phyloP scores from a whole-genome alignment of 768 basidiomycete genomes.

The Tulasnella sp. region DNA sequence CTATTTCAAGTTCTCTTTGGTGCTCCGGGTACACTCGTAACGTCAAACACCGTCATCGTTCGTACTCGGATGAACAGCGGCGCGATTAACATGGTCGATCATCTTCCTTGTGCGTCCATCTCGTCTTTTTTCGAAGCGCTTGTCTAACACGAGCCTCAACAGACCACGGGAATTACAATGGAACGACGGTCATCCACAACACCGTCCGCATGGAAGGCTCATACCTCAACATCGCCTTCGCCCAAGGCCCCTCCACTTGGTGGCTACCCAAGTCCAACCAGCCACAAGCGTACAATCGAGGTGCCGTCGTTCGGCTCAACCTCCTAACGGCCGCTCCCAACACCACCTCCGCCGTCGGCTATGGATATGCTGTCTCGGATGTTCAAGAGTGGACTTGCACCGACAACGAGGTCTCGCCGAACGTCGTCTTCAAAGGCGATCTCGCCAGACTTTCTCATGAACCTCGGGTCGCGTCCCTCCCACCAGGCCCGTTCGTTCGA shows the following conservation, averaged over 20 bases:
- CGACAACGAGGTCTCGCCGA: slow-evolving; percentile 17
- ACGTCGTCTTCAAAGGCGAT: slow-evolving; percentile 6
- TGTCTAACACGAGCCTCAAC: background rate
- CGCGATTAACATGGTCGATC: slow-evolving; percentile 21
- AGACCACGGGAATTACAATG: background rate
- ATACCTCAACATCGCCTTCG: slow-evolving; percentile 18
- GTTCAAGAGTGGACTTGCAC: slow-evolving; percentile 19
- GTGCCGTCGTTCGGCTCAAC: slow-evolving; percentile 18
- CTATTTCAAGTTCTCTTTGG: slow-evolving; percentile 14
- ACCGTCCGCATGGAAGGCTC: slow-evolving; percentile 18
- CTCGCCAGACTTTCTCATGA: background rate
- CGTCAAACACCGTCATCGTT: slow-evolving; percentile 19
- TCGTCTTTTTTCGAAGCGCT: background rate
- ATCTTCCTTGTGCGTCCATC: slow-evolving; percentile 14
- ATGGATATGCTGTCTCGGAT: slow-evolving; percentile 20
- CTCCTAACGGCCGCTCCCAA: slow-evolving; percentile 15
- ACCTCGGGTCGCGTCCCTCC: slow-evolving; percentile 6
- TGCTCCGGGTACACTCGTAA: slow-evolving; percentile 19
- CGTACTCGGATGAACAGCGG: slow-evolving; percentile 16
- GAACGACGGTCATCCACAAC: slow-evolving; percentile 19
- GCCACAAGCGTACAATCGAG: slow-evolving; percentile 12
- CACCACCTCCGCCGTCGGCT: slow-evolving; percentile 16
- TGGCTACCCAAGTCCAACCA: slow-evolving; percentile 1
- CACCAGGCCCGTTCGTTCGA: slow-evolving; percentile 19
- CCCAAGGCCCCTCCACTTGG: slow-evolving; percentile 20